These are phyloP conservation scores for Tolypocladium paradoxum DNA, from an alignment of 2,329 filamentous ascomycete genomes.

Conservation along the genomic window DNA sequence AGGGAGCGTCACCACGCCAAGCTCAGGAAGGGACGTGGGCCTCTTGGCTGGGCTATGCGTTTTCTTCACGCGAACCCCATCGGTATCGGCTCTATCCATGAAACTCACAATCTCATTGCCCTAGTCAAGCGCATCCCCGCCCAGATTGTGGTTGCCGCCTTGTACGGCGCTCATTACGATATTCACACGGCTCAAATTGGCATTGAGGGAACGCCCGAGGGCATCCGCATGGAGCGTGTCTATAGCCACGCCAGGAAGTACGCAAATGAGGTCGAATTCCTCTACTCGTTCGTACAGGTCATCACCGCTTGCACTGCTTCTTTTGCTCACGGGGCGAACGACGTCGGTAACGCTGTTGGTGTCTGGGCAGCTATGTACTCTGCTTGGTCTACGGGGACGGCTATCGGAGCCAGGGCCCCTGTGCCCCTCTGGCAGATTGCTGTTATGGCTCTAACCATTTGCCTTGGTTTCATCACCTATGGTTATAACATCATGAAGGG, in stretches of 20 bases:
- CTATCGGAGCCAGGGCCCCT: constrained; percentile 48
- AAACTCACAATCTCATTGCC: constrained; percentile 59
- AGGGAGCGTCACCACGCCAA: no score
- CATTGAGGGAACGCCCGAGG: constrained; percentile 11
- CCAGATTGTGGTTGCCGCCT: constrained; percentile 46
- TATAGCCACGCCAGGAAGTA: constrained; percentile 56
- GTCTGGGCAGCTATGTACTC: constrained; percentile 61
- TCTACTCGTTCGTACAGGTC: constrained; percentile 56
- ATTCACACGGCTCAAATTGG: constrained; percentile 43
- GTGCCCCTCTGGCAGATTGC: constrained; percentile 71
- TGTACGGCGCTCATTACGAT: constrained; percentile 74
- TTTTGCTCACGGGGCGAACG: constrained; percentile 68
- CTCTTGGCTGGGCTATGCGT: constrained; percentile 80
- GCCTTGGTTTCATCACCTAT: constrained; percentile 59
- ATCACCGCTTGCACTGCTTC: constrained; percentile 61
- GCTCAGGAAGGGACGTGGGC: constrained; percentile 51
- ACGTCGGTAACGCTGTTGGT: constrained; percentile 62
- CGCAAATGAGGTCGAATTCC: constrained; percentile 58
- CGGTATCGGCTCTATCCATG: constrained; percentile 63
- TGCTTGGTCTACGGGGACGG: constrained; percentile 53
- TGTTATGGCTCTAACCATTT: constrained; percentile 53
- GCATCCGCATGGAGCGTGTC: constrained; percentile 33
- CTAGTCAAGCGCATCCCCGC: constrained; percentile 58
- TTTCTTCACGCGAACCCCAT: constrained; percentile 60
- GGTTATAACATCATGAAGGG: constrained; percentile 80